A percentile compares a stretch with the other conserved stretches of the same genome.
phyloP scores from a whole-genome alignment of 1,139 yeast species.

The Zygoascus hellenicus region DNA sequence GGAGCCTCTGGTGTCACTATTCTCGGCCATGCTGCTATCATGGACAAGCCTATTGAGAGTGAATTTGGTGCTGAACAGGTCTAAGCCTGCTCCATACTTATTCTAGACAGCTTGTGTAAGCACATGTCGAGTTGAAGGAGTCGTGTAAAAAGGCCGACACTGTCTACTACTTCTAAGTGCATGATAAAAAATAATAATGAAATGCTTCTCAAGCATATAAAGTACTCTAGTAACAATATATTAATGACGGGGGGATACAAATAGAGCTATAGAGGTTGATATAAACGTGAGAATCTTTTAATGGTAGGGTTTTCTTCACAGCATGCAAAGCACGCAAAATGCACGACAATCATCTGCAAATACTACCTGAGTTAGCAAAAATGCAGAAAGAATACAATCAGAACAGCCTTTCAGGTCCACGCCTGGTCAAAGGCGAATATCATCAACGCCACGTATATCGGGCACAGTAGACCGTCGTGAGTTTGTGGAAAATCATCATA shows the following conservation, averaged over 20 bases:
- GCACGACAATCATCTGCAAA: no score
- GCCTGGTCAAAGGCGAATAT: constrained; percentile 99
- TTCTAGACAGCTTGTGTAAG: neutral
- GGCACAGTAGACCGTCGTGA: constrained; percentile 99
- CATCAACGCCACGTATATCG: constrained; percentile 85
- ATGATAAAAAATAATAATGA: neutral
- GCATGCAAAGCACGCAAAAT: no score
- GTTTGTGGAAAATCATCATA: constrained; percentile 81
- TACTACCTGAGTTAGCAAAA: neutral
- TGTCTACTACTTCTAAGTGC: no score
- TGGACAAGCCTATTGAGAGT: constrained; percentile 97
- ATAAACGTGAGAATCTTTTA: no score
- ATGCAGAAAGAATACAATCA: no score
- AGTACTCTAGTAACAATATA: neutral
- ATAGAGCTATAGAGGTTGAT: neutral
- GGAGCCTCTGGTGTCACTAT: constrained; percentile 90
- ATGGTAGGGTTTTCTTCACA: no score
- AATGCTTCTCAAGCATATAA: neutral
- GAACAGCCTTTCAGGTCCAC: constrained; percentile 59
- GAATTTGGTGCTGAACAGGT: constrained; percentile 94
- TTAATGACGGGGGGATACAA: neutral
- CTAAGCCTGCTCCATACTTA: constrained; percentile 79
- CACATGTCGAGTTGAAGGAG: no score
- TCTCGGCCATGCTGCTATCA: constrained; percentile 82
- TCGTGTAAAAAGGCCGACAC: no score